Evolutionary conservation across 495 filamentous ascomycete species (phyloP).

Genomic region (Penicillium diatomitis): DNA sequence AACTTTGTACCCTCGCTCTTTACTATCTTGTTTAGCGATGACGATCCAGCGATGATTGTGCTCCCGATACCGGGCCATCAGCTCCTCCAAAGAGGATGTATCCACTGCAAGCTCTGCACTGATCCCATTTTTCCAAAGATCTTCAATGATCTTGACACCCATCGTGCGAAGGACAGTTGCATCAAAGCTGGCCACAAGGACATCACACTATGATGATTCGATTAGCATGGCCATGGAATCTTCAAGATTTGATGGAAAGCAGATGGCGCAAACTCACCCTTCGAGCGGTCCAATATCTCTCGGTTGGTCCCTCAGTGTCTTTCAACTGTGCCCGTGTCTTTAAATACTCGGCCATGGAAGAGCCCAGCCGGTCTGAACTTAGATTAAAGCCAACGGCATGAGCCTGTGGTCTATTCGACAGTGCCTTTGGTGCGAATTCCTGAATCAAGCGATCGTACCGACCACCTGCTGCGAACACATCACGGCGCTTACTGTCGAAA

Average conservation of each 20-base stretch:
- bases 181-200: conserved; percentile 82
- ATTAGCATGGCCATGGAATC: conserved; percentile 7
- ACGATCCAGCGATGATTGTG: conserved; percentile 82
- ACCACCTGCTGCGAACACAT: conserved; percentile 89
- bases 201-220: conserved; percentile 55
- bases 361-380: conserved; percentile 72
- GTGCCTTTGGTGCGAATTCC: conserved; percentile 32
- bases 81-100: conserved; percentile 61
- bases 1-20: conserved; percentile 63
- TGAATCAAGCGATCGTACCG: conserved; percentile 81
- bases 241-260: background rate
- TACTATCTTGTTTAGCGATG: conserved; percentile 71
- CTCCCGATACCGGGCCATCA: conserved; percentile 55
- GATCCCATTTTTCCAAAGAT: conserved; percentile 75
- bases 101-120: conserved; percentile 85
- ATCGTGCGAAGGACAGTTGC: conserved; percentile 63
- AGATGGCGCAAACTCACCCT: conserved; percentile 40
- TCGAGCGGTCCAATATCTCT: conserved; percentile 52
- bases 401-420: conserved; percentile 30
- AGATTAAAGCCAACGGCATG: conserved; percentile 91
- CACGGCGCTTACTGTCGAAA: conserved; percentile 72
- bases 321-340: conserved; percentile 60
- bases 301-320: conserved; percentile 41
- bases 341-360: conserved; percentile 55
- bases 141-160: conserved; percentile 63